A percentile compares a stretch with the other conserved stretches of the same genome.
These are phyloP conservation scores for Dendrostoma leiphaemia DNA, from an alignment of 2,329 filamentous ascomycete species.

Conservation along the genomic window DNA sequence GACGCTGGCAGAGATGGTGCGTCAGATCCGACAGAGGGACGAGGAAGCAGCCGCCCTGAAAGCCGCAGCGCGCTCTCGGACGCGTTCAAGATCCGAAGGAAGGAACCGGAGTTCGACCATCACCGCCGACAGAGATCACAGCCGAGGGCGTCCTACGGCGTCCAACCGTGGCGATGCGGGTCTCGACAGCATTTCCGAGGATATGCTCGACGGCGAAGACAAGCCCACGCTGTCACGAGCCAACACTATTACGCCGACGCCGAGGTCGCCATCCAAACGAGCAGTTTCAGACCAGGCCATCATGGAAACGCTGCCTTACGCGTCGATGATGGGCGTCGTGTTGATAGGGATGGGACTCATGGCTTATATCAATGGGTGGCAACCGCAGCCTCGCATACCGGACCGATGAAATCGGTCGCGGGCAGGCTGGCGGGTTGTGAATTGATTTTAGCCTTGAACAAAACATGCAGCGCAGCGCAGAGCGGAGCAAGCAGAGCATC, in stretches of 20 bases:
- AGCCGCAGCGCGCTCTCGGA: conserved; percentile 32
- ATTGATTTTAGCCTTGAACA: not conserved
- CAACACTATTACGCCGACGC: conserved; percentile 48
- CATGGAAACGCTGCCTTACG: conserved; percentile 67
- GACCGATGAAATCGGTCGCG: conserved; percentile 27
- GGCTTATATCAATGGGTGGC: conserved; percentile 85
- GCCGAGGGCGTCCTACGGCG: conserved; percentile 21
- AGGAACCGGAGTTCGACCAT: conserved; percentile 25
- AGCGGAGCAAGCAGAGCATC: too few relatives aligned
- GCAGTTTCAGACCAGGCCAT: conserved; percentile 41
- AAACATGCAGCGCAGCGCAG: too few relatives aligned
- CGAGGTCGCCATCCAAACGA: conserved; percentile 36
- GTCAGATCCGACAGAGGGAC: conserved; percentile 68
- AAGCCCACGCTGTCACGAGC: conserved; percentile 44
- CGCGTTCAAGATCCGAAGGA: conserved; percentile 35
- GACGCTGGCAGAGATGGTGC: conserved; percentile 83
- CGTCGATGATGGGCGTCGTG: conserved; percentile 79
- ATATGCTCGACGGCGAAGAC: conserved; percentile 33
- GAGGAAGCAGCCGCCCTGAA: conserved; percentile 49
- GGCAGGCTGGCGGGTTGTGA: not conserved
- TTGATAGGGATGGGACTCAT: conserved; percentile 79
- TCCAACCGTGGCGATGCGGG: conserved; percentile 10
- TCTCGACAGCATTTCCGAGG: conserved; percentile 25
- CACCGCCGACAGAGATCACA: conserved; percentile 17
- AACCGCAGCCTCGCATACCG: conserved; percentile 41